phyloP scores from a whole-genome alignment of 176 grass and related monocot species.

The Calamus simplicifolius region DNA sequence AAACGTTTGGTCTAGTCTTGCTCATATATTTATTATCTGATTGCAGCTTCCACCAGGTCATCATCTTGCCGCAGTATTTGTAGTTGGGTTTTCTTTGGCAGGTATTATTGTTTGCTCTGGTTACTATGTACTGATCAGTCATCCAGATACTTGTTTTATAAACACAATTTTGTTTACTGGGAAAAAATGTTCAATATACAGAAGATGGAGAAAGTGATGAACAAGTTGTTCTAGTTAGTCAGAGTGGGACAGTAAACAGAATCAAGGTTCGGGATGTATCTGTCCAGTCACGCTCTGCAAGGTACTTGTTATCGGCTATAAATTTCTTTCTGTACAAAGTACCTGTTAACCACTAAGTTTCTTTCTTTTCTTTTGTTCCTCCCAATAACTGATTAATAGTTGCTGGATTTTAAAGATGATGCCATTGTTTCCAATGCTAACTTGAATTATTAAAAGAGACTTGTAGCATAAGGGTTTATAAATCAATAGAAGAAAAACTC shows the following conservation, averaged over 20 bases:
- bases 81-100: conserved; percentile 62
- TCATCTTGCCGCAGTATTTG: conserved; percentile 76
- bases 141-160: no score
- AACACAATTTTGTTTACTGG: no score
- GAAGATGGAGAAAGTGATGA: conserved; percentile 79
- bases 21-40: background rate
- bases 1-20: no score
- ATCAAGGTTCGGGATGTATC: conserved; percentile 89
- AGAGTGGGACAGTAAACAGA: conserved; percentile 82
- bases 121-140: no score
- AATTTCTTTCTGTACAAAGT: conserved; percentile 21
- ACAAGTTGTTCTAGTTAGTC: conserved; percentile 91
- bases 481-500: no score
- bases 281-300: conserved; percentile 42
- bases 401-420: no score
- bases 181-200: conserved; percentile 20
- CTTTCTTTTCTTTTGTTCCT: no score
- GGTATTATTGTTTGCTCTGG: conserved; percentile 29
- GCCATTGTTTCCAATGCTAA: no score
- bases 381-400: no score
- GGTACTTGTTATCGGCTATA: conserved; percentile 20
- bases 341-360: background rate
- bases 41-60: conserved; percentile 64
- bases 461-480: no score
- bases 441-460: no score